phyloP scores from a whole-genome alignment of 2,329 filamentous ascomycete species.

The Aspergillus sp. region DNA sequence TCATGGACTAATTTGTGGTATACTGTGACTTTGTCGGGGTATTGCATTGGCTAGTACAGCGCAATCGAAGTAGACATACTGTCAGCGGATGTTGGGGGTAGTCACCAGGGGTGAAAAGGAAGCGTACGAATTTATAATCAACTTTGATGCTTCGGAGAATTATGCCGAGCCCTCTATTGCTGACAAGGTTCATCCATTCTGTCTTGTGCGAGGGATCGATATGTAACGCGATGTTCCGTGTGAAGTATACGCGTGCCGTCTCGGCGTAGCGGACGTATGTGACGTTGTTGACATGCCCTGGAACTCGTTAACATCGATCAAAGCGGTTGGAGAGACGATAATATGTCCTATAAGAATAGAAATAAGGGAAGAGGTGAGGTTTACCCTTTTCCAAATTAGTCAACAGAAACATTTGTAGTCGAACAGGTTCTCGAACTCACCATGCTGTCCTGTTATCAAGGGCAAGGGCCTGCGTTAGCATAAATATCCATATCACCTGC shows the following conservation, averaged over 20 bases:
- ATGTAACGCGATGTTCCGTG: constrained; percentile 67
- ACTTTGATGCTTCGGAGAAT: constrained; percentile 80
- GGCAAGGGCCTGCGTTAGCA: constrained; percentile 26
- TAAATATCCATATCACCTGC: background rate
- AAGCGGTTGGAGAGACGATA: background rate
- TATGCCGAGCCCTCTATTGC: constrained; percentile 68
- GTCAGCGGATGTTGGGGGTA: constrained; percentile 10
- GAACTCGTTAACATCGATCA: constrained; percentile 5
- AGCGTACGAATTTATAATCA: constrained; percentile 82
- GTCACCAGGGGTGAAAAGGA: background rate
- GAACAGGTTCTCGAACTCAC: constrained; percentile 35
- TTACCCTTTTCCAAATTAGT: constrained; percentile 32
- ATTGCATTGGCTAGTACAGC: constrained; percentile 74
- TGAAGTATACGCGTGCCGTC: constrained; percentile 78
- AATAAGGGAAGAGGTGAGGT: background rate
- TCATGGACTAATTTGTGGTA: constrained; percentile 73
- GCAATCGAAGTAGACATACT: background rate
- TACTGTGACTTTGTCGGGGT: constrained; percentile 79
- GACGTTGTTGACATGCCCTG: constrained; percentile 85
- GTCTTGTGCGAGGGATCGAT: constrained; percentile 64
- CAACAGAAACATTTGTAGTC: background rate
- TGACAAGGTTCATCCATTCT: constrained; percentile 72
- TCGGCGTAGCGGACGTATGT: constrained; percentile 84
- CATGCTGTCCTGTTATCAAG: constrained; percentile 49
- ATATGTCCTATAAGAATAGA: background rate